Evolutionary conservation across 2,329 filamentous ascomycete species (phyloP), one percentile per base, ranked within the genome.

Genomic region (Elsinoe perseae): DNA sequence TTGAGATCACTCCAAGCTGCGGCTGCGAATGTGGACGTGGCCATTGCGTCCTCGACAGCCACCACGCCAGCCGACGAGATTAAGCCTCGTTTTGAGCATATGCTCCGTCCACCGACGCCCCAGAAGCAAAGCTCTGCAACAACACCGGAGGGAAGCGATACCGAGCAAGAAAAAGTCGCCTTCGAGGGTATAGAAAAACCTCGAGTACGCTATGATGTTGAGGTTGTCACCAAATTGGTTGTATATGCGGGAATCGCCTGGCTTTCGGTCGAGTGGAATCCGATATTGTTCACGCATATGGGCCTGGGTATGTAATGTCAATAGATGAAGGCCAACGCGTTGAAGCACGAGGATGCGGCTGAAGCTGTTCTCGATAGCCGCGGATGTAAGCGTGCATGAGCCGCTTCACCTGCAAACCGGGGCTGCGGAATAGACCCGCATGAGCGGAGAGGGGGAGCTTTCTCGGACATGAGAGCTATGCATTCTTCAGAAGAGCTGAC

Each of bases 221-320:
- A 98, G 71, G 92, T 98, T 36, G 87, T 98, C 34, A 97, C 93
- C 4, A 97, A 96, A 73, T 72, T 98, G 59, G 87, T 98, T 64
- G 89, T 98, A 21, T 98, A 98, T 74, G 81, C 86, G 58, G 93
- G 89, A 44, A 95, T 95, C 69, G 89, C 79, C 53, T 90, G 85
- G 83, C 75, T 95, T 58, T 87, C 88, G 2, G 83, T 89, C 1
- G 87, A 88, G 62, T 76, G 80, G n/a, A 84, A 86, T 61, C 87
- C 87, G 0, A 74, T 88, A 23, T 70, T 89, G 38, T 91, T 93
- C 23, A 18, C 53, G 18, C 36, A 30, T 21, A 46, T 56, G n/a
- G 53, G 53, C n/a, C 27, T 56, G 6, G 36, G 53, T 21, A n/a
- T 56, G 14, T 43, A 43, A 23, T 14, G 16, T 20, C 18, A 2